A percentile compares a stretch with the other conserved stretches of the same genome.
These are phyloP conservation scores for Silene uniflora DNA, from an alignment of 148 eudicot genomes.

Conservation along the genomic window DNA sequence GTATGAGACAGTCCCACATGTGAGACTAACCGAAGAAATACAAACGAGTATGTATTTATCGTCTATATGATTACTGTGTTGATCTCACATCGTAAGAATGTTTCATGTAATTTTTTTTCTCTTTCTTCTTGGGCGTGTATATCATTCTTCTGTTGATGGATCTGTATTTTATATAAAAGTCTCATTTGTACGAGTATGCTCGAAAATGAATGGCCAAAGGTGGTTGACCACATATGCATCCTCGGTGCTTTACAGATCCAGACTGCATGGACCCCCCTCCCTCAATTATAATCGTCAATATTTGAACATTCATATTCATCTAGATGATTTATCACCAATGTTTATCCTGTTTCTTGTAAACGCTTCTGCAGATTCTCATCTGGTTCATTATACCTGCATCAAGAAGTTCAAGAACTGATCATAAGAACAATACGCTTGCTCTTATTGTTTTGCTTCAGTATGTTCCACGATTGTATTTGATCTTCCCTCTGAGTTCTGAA, in stretches of 20 bases:
- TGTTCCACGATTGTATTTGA: constrained; percentile 82
- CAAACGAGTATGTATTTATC: too few relatives aligned
- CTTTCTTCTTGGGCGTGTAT: too few relatives aligned
- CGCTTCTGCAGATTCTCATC: constrained; percentile 65
- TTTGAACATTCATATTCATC: neutral
- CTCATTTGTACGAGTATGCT: neutral
- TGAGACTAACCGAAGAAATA: too few relatives aligned
- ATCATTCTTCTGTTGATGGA: too few relatives aligned
- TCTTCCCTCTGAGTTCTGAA: constrained; percentile 90
- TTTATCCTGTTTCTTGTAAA: neutral
- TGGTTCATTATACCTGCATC: constrained; percentile 95
- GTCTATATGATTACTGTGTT: too few relatives aligned
- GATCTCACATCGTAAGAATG: too few relatives aligned
- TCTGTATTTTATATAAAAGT: neutral
- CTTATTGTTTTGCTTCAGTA: constrained; percentile 92
- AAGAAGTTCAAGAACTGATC: constrained; percentile 65
- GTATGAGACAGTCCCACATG: neutral
- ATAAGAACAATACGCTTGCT: constrained; percentile 89
- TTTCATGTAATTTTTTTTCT: too few relatives aligned
- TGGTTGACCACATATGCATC: too few relatives aligned
- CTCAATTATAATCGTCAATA: neutral
- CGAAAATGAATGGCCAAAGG: neutral
- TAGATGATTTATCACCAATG: neutral
- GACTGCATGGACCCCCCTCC: neutral
- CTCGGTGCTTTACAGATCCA: neutral